A percentile compares a stretch with the other conserved stretches of the same genome.
These are phyloP conservation scores for Ailanthus altissimus DNA, from an alignment of 345 rosid genomes.

Conservation along the genomic window DNA sequence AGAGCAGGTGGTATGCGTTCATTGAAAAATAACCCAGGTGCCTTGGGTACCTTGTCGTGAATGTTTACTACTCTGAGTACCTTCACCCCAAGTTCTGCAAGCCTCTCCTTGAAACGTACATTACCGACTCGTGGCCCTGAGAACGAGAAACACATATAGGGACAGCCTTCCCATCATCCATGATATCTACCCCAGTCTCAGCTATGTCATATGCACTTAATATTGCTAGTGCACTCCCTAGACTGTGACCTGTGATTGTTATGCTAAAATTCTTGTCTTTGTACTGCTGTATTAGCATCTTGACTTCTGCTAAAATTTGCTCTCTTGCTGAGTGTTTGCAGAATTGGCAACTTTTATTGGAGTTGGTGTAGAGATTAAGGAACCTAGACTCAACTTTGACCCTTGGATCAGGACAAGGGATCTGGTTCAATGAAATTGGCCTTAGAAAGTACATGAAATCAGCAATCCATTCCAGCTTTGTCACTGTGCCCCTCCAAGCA, in stretches of 20 bases:
- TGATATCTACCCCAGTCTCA: slow-evolving; percentile 21
- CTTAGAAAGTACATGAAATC: slow-evolving; percentile 27
- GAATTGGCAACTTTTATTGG: slow-evolving; percentile 7
- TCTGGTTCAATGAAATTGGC: slow-evolving; percentile 10
- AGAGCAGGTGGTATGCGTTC: slow-evolving; percentile 3
- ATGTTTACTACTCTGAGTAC: slow-evolving; percentile 30
- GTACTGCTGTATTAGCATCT: slow-evolving; percentile 1
- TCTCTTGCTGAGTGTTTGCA: slow-evolving; percentile 26
- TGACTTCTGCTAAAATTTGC: slow-evolving; percentile 23
- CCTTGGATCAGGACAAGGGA: slow-evolving; percentile 23
- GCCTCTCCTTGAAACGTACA: slow-evolving; percentile 24
- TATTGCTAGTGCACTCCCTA: slow-evolving; percentile 30
- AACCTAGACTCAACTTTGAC: slow-evolving; percentile 33
- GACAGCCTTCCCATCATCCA: slow-evolving; percentile 6
- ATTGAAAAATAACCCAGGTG: slow-evolving; percentile 33
- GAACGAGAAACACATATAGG: slow-evolving; percentile 30
- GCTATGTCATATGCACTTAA: slow-evolving; percentile 32
- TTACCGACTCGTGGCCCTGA: slow-evolving; percentile 35
- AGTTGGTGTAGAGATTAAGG: slow-evolving; percentile 29
- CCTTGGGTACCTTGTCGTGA: slow-evolving; percentile 26
- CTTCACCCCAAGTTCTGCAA: slow-evolving; percentile 29
- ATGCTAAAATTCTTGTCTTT: slow-evolving; percentile 31
- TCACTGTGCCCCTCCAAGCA: slow-evolving; percentile 33
- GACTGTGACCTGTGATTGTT: slow-evolving; percentile 35
- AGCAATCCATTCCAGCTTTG: slow-evolving; percentile 32